Evolutionary conservation across 192 early-diverging fungal species (phyloP).

Genomic region (Coemansia sp.): DNA sequence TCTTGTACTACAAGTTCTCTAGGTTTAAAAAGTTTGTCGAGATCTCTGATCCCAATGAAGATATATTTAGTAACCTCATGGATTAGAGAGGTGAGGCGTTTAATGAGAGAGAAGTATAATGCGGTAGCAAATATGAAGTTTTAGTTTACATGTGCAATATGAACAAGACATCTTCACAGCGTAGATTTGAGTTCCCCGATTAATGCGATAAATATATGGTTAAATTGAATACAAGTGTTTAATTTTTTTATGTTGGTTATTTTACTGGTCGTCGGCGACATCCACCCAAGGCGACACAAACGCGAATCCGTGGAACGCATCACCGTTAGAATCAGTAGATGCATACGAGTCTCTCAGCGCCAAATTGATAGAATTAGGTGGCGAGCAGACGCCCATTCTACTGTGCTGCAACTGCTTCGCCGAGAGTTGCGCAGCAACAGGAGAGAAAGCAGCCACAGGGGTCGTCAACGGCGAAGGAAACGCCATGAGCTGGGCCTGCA

Average conservation of each 20-base stretch:
- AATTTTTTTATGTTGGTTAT: neutral
- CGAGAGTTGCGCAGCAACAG: neutral
- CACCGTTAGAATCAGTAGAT: conserved; percentile 24
- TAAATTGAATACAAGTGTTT: conserved; percentile 7
- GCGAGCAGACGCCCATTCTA: conserved; percentile 26
- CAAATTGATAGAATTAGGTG: conserved; percentile 18
- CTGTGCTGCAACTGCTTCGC: conserved; percentile 24
- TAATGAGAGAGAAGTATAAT: too few relatives aligned
- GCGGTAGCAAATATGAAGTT: neutral
- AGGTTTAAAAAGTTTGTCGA: neutral
- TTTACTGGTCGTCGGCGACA: conserved; percentile 22
- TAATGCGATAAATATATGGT: conserved; percentile 1
- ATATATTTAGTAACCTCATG: neutral
- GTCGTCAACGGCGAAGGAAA: conserved; percentile 22
- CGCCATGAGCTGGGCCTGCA: conserved; percentile 30
- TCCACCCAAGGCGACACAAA: conserved; percentile 47
- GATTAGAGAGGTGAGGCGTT: too few relatives aligned
- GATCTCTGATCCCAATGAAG: neutral
- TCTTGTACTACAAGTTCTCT: too few relatives aligned
- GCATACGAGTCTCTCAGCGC: conserved; percentile 19
- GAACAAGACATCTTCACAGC: neutral
- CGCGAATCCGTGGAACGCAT: conserved; percentile 51
- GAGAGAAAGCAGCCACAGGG: conserved; percentile 1
- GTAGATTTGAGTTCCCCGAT: neutral
- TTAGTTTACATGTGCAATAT: neutral